Evolutionary conservation across 2,329 filamentous ascomycete genomes (phyloP).

Genomic region (Pseudogymnoascus destructans): DNA sequence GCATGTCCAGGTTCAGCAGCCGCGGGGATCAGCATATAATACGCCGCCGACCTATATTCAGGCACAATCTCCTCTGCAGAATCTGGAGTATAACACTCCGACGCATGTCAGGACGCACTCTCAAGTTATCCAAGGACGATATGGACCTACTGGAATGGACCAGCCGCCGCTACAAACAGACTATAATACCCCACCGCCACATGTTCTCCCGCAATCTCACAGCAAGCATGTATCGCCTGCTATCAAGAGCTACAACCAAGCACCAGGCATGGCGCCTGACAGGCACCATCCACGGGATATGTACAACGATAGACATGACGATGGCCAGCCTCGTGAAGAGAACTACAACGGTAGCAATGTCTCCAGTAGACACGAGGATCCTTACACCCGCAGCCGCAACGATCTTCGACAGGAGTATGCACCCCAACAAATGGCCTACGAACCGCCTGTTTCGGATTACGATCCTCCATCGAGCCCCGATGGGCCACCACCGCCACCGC

Average conservation of each 20-base stretch:
- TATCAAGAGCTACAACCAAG: neutral
- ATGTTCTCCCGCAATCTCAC: slow-evolving; percentile 16
- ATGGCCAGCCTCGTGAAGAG: neutral
- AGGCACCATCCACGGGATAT: neutral
- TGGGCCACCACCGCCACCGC: slow-evolving; percentile 26
- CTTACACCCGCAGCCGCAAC: neutral
- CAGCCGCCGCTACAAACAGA: neutral
- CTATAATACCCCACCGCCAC: neutral
- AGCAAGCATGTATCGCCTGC: slow-evolving; percentile 1
- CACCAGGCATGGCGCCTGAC: neutral
- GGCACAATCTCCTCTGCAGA: slow-evolving; percentile 40
- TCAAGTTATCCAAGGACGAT: neutral
- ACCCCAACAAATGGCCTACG: slow-evolving; percentile 19
- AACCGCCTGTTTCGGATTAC: slow-evolving; percentile 21
- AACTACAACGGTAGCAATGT: neutral
- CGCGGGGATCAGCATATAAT: slow-evolving; percentile 30
- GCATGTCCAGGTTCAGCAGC: slow-evolving; percentile 29
- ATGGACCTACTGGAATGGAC: neutral
- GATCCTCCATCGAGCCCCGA: slow-evolving; percentile 23
- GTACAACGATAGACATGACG: neutral
- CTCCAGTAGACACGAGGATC: neutral
- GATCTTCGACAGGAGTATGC: slow-evolving; percentile 19
- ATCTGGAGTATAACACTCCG: slow-evolving; percentile 31
- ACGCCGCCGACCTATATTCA: slow-evolving; percentile 33
- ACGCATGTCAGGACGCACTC: slow-evolving; percentile 3